Evolutionary conservation across 176 grass and related monocot species (phyloP).

Genomic region (Eleusine indica): DNA sequence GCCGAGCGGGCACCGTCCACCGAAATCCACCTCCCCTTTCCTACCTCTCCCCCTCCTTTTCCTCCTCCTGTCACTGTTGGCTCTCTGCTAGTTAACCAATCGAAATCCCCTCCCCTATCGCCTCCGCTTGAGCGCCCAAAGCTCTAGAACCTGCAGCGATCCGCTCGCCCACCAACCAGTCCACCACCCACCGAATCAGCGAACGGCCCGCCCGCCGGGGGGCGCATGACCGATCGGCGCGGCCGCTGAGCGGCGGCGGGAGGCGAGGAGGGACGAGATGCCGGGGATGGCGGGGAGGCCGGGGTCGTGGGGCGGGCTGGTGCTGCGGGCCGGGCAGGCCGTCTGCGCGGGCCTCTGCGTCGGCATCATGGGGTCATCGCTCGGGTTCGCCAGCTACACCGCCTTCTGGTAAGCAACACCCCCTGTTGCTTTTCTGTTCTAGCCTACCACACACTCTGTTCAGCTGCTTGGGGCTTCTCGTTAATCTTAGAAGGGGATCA

Average conservation of each 20-base stretch:
- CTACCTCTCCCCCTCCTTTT: background rate
- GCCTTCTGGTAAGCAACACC: conserved; percentile 72
- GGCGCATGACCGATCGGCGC: conserved; percentile 21
- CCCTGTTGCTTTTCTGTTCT: conserved; percentile 31
- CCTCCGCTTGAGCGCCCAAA: background rate
- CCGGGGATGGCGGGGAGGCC: conserved; percentile 70
- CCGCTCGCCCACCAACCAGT: background rate
- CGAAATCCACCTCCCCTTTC: background rate
- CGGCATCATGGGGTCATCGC: conserved; percentile 62
- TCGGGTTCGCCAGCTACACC: conserved; percentile 87
- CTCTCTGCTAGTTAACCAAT: background rate
- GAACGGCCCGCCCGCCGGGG: background rate
- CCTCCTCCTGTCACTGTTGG: background rate
- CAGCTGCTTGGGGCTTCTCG: background rate
- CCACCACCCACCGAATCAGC: background rate
- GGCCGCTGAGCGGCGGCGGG: conserved; percentile 32
- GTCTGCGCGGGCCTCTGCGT: conserved; percentile 78
- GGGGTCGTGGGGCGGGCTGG: conserved; percentile 82
- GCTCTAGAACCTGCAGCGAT: conserved; percentile 6
- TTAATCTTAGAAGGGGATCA: background rate
- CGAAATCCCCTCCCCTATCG: background rate
- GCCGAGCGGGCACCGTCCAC: background rate
- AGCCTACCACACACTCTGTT: conserved; percentile 71
- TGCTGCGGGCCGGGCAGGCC: conserved; percentile 72
- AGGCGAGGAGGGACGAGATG: conserved; percentile 40